Evolutionary conservation across 2,329 filamentous ascomycete species (phyloP).

Genomic region (Cladophialophora bantiana): DNA sequence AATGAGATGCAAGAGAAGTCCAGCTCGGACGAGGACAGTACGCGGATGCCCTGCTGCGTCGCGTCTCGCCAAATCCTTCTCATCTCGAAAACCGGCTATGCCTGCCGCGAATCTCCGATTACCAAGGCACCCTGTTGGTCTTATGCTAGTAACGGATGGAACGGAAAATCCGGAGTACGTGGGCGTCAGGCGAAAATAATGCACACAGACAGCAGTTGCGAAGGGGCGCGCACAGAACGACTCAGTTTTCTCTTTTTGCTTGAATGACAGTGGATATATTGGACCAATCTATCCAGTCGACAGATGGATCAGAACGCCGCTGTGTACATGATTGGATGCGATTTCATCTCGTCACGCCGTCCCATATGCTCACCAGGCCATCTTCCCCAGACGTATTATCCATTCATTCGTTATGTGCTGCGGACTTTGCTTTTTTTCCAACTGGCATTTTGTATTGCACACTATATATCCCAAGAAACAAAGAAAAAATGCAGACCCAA

Average conservation of each 20-base stretch:
- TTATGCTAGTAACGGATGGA: background rate
- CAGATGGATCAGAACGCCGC: too few relatives aligned
- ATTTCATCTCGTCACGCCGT: too few relatives aligned
- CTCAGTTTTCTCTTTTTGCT: background rate
- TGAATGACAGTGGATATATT: background rate
- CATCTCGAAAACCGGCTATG: background rate
- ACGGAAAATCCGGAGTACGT: background rate
- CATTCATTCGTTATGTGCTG: slow-evolving; percentile 7
- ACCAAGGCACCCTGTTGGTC: background rate
- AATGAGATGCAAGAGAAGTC: background rate
- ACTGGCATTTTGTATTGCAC: slow-evolving; percentile 18
- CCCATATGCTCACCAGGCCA: too few relatives aligned
- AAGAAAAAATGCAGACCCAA: background rate
- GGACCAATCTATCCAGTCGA: background rate
- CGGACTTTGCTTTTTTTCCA: background rate
- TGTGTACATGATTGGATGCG: too few relatives aligned
- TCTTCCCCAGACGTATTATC: too few relatives aligned
- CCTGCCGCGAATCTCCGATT: background rate
- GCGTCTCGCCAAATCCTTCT: background rate
- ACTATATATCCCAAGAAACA: slow-evolving; percentile 10
- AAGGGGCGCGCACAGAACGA: background rate
- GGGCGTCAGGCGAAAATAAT: background rate
- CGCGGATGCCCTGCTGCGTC: background rate
- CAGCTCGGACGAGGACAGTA: background rate
- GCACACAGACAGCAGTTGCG: background rate